A percentile compares a stretch with the other conserved stretches of the same genome.
Evolutionary conservation across 2,329 filamentous ascomycete genomes (phyloP).

Genomic region (Pseudovirgaria hyperparasitica): DNA sequence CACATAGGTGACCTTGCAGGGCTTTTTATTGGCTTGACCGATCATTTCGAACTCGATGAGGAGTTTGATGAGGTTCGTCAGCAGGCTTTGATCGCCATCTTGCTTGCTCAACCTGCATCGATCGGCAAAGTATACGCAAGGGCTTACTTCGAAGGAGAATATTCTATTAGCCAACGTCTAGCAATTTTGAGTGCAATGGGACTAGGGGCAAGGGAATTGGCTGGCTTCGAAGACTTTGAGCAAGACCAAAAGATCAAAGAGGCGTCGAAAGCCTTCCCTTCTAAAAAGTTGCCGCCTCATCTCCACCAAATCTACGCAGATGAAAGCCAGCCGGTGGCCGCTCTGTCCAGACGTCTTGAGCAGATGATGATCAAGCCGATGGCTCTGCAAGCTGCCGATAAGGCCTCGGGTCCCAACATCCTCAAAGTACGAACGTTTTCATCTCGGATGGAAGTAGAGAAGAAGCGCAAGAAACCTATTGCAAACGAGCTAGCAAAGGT

Average conservation of each 20-base stretch:
- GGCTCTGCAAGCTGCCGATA: constrained; percentile 69
- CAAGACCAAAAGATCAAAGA: constrained; percentile 29
- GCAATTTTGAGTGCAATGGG: constrained; percentile 73
- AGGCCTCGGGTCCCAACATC: constrained; percentile 63
- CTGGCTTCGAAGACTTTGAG: constrained; percentile 53
- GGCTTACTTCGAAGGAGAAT: constrained; percentile 84
- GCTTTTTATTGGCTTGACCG: constrained; percentile 65
- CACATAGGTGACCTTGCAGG: constrained; percentile 72
- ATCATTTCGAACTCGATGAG: constrained; percentile 65
- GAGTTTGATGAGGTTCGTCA: constrained; percentile 63
- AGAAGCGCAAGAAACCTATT: constrained; percentile 45
- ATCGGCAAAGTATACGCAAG: constrained; percentile 78
- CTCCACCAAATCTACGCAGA: constrained; percentile 59
- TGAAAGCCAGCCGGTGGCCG: constrained; percentile 48
- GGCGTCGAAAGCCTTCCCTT: constrained; percentile 60
- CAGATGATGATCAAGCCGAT: constrained; percentile 67
- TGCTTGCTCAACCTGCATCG: constrained; percentile 60
- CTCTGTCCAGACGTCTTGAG: constrained; percentile 54
- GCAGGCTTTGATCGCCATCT: constrained; percentile 69
- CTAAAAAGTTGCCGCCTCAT: constrained; percentile 61
- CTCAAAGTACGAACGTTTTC: constrained; percentile 87
- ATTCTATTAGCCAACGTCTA: constrained; percentile 73
- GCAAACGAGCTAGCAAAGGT: constrained; percentile 69
- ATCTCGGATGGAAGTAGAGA: constrained; percentile 56
- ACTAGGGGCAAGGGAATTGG: constrained; percentile 70